Evolutionary conservation across 108 stramenopile species (phyloP).

Genomic region (Mayamaea pseudoterrestris): DNA sequence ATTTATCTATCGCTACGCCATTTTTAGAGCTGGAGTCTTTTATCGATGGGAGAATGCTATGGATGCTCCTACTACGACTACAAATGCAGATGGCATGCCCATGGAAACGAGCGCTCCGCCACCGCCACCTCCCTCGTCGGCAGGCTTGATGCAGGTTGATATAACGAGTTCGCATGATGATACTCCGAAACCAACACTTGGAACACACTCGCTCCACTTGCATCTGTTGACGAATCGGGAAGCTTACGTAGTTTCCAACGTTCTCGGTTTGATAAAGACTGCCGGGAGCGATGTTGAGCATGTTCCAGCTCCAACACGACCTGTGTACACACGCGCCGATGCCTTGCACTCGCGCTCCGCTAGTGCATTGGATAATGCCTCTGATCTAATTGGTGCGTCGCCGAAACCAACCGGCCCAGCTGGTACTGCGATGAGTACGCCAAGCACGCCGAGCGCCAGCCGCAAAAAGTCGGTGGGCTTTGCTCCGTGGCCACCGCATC

Average conservation of each 20-base stretch:
- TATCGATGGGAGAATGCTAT: conserved; percentile 48
- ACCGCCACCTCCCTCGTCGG: too few species aligned
- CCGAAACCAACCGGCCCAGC: conserved; percentile 9
- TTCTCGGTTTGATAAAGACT: conserved; percentile 39
- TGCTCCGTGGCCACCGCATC: conserved; percentile 39
- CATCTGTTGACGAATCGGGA: conserved; percentile 45
- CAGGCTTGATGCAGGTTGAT: too few species aligned
- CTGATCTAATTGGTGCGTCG: not conserved
- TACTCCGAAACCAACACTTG: too few species aligned
- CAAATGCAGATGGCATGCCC: conserved; percentile 5
- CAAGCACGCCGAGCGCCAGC: conserved; percentile 2
- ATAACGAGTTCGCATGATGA: too few species aligned
- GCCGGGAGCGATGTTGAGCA: conserved; percentile 70
- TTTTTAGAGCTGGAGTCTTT: conserved; percentile 54
- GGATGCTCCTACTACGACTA: conserved; percentile 24
- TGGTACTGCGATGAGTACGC: too few species aligned
- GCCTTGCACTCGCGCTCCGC: conserved; percentile 9
- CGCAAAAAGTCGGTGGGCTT: conserved; percentile 69
- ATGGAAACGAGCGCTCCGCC: conserved; percentile 5
- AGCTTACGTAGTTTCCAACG: conserved; percentile 61
- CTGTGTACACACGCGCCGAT: conserved; percentile 8
- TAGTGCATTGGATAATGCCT: not conserved
- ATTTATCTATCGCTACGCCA: conserved; percentile 54
- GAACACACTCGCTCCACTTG: too few species aligned
- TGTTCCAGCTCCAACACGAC: conserved; percentile 22